These are phyloP conservation scores for Zymoseptoria brevis DNA, from an alignment of 2,329 filamentous ascomycete species.

Conservation along the genomic window DNA sequence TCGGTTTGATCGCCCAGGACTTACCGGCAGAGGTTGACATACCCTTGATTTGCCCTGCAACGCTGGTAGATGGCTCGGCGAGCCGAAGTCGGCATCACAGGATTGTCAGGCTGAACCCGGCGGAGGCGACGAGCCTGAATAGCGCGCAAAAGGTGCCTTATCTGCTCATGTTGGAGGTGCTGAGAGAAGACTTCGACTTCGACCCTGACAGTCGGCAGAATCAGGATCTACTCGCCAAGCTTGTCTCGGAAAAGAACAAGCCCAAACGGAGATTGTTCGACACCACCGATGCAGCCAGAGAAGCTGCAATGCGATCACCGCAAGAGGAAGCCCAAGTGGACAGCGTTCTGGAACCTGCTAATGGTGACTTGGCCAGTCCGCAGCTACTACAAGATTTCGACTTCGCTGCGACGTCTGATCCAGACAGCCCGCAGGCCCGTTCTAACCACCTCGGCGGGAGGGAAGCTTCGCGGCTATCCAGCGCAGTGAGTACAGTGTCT, in stretches of 20 bases:
- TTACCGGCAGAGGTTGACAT: slow-evolving; percentile 78
- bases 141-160: slow-evolving; percentile 83
- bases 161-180: slow-evolving; percentile 73
- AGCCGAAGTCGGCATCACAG: slow-evolving; percentile 71
- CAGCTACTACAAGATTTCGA: slow-evolving; percentile 54
- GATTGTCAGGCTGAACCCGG: slow-evolving; percentile 74
- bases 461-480: slow-evolving; percentile 50
- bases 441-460: slow-evolving; percentile 10
- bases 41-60: slow-evolving; percentile 70
- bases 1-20: slow-evolving; percentile 73
- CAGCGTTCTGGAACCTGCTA: slow-evolving; percentile 76
- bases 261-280: slow-evolving; percentile 45
- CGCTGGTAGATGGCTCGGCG: slow-evolving; percentile 63
- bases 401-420: slow-evolving; percentile 40
- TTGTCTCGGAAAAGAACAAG: slow-evolving; percentile 59
- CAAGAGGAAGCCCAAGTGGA: slow-evolving; percentile 46
- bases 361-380: slow-evolving; percentile 68
- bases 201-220: slow-evolving; percentile 69
- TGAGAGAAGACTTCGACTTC: slow-evolving; percentile 76
- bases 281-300: slow-evolving; percentile 54
- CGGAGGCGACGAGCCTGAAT: slow-evolving; percentile 76
- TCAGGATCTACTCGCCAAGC: slow-evolving; percentile 54
- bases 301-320: slow-evolving; percentile 35
- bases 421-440: slow-evolving; percentile 16
- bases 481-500: slow-evolving; percentile 53